Conservation (phyloP, 306 rosid species). For the Benincasa hispida region DNA sequence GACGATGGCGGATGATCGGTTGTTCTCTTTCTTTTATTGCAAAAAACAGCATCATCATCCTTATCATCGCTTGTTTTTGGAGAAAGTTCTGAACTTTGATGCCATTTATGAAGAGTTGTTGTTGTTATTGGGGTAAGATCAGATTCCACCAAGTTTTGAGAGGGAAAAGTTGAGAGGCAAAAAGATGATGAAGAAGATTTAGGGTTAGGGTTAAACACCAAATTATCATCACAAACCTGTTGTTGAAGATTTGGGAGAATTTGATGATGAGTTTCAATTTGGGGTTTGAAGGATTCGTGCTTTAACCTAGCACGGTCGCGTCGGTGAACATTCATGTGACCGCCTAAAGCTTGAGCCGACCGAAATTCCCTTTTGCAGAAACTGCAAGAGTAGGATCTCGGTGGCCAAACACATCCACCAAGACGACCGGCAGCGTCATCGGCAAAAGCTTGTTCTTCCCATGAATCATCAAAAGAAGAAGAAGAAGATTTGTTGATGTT, state of each 20-base stretch:
- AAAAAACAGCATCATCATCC: constrained; percentile 14
- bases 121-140: neutral
- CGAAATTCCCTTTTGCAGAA: constrained; percentile 85
- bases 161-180: constrained; percentile 21
- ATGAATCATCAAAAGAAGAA: constrained; percentile 34
- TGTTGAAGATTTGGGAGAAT: constrained; percentile 16
- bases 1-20: constrained; percentile 24
- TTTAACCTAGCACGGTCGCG: constrained; percentile 79
- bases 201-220: constrained; percentile 49
- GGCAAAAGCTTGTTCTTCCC: constrained; percentile 95
- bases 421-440: constrained; percentile 67
- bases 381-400: constrained; percentile 83
- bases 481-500: neutral
- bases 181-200: constrained; percentile 23
- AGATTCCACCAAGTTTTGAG: neutral
- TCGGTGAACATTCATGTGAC: constrained; percentile 95
- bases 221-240: constrained; percentile 17
- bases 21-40: constrained; percentile 46
- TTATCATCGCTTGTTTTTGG: neutral
- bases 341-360: constrained; percentile 91
- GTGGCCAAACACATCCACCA: constrained; percentile 93
- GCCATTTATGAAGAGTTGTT: neutral
- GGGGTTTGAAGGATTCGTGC: constrained; percentile 27
- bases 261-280: constrained; percentile 16
- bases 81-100: neutral